Conservation (phyloP, 495 filamentous ascomycete species). For the Podospora pseudoanserina region DNA sequence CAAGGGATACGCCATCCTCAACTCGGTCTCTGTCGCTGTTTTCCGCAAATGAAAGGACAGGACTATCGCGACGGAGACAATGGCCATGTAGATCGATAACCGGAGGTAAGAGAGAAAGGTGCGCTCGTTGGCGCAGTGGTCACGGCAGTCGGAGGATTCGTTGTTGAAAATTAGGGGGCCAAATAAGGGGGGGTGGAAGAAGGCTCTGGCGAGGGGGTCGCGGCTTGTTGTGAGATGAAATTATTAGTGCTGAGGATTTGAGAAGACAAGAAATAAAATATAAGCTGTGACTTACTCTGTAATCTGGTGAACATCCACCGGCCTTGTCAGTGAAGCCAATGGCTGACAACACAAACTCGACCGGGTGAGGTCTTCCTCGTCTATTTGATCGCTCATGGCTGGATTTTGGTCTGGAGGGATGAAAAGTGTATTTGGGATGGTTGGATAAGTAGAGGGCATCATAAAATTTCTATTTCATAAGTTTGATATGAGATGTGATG, state of each 20-base stretch:
- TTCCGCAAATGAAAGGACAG: conserved; percentile 87
- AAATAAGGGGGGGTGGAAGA: conserved; percentile 67
- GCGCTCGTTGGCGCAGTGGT: conserved; percentile 74
- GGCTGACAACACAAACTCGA: not conserved
- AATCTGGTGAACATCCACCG: not conserved
- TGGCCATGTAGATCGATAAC: conserved; percentile 82
- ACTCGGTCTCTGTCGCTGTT: conserved; percentile 65
- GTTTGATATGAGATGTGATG: not conserved
- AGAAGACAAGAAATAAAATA: not conserved
- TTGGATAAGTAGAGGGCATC: not conserved
- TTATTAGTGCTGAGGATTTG: not conserved
- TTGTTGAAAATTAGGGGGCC: conserved; percentile 89
- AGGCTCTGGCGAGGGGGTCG: conserved; percentile 27
- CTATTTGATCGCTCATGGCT: conserved; percentile 1
- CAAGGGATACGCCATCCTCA: conserved; percentile 73
- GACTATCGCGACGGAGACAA: conserved; percentile 85
- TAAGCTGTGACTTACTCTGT: not conserved
- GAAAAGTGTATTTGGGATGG: not conserved
- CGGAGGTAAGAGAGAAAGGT: conserved; percentile 95
- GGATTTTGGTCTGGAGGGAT: not conserved
- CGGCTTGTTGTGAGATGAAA: not conserved
- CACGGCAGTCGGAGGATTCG: conserved; percentile 77
- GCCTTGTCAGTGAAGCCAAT: not conserved
- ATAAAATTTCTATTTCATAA: not conserved
- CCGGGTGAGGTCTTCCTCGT: conserved; percentile 9